These are phyloP conservation scores for Zygosaccharomyces lentus DNA, from an alignment of 805 yeast species.

Conservation along the genomic window DNA sequence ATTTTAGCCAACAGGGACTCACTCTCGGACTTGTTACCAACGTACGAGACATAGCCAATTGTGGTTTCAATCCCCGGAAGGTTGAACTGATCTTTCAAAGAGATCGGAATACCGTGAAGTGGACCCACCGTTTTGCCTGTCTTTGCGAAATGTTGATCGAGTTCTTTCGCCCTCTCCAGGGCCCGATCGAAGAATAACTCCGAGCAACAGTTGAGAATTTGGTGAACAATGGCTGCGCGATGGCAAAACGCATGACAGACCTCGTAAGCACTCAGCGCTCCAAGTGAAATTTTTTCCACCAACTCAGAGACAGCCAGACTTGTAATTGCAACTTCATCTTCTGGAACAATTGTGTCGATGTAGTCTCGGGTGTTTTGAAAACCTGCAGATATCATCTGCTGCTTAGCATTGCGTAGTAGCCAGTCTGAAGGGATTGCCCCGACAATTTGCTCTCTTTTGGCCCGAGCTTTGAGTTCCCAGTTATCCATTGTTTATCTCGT, in stretches of 20 bases:
- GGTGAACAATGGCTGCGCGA: slow-evolving; percentile 53
- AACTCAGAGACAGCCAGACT: slow-evolving; percentile 17
- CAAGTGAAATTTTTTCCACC: slow-evolving; percentile 5
- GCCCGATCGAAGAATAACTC: slow-evolving; percentile 51
- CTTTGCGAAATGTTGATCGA: slow-evolving; percentile 50
- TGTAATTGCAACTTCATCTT: slow-evolving; percentile 18
- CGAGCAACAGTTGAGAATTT: slow-evolving; percentile 37
- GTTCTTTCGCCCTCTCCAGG: slow-evolving; percentile 46
- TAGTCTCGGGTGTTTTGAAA: slow-evolving; percentile 12
- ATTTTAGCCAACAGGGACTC: slow-evolving; percentile 23
- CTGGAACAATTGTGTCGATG: slow-evolving; percentile 16
- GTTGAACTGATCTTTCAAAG: slow-evolving; percentile 45
- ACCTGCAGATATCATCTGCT: slow-evolving; percentile 6
- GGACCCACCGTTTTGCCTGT: slow-evolving; percentile 44
- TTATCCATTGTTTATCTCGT: background rate
- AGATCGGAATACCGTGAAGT: slow-evolving; percentile 62
- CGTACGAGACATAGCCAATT: slow-evolving; percentile 21
- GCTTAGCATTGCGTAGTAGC: slow-evolving; percentile 14
- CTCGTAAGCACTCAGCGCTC: slow-evolving; percentile 11
- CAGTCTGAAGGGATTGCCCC: slow-evolving; percentile 20
- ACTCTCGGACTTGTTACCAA: slow-evolving; percentile 15
- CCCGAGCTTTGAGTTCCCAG: slow-evolving; percentile 16
- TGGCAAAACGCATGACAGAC: slow-evolving; percentile 46
- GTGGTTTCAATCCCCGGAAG: slow-evolving; percentile 24
- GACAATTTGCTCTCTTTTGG: slow-evolving; percentile 15